A percentile compares a stretch with the other conserved stretches of the same genome.
These are phyloP conservation scores for Penicillium atrosanguineum DNA, from an alignment of 495 filamentous ascomycete genomes.

Conservation along the genomic window DNA sequence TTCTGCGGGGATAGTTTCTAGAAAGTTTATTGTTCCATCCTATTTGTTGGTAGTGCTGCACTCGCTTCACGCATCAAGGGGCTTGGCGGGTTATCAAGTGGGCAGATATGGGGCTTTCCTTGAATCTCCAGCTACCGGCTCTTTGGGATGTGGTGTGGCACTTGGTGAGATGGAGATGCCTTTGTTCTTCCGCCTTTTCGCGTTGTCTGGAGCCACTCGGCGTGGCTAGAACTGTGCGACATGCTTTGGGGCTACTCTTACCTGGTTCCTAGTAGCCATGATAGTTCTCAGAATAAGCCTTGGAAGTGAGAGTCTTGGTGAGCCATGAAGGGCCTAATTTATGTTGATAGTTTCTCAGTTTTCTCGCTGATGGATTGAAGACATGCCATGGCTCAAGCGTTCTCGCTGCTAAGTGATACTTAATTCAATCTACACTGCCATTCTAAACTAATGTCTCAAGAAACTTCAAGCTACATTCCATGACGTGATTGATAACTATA, in stretches of 20 bases:
- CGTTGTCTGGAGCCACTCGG: slow-evolving; percentile 1
- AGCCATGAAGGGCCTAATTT: neutral
- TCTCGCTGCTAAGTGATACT: neutral
- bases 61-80: slow-evolving; percentile 13
- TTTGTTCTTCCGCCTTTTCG: neutral
- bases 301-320: neutral
- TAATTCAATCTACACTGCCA: neutral
- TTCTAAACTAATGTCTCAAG: neutral
- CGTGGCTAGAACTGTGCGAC: slow-evolving; percentile 6
- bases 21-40: neutral
- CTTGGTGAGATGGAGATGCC: neutral
- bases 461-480: neutral
- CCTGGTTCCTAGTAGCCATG: neutral
- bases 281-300: neutral
- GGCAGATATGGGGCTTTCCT: neutral
- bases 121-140: slow-evolving; percentile 13
- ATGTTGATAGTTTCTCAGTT: neutral
- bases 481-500: neutral
- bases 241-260: neutral
- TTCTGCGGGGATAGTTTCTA: neutral
- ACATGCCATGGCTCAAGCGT: neutral
- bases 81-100: slow-evolving; percentile 5
- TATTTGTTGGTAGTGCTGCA: slow-evolving; percentile 1
- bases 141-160: slow-evolving; percentile 7
- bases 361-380: neutral